Evolutionary conservation across 306 rosid species (phyloP).

Genomic region (Vigna nakashimae): DNA sequence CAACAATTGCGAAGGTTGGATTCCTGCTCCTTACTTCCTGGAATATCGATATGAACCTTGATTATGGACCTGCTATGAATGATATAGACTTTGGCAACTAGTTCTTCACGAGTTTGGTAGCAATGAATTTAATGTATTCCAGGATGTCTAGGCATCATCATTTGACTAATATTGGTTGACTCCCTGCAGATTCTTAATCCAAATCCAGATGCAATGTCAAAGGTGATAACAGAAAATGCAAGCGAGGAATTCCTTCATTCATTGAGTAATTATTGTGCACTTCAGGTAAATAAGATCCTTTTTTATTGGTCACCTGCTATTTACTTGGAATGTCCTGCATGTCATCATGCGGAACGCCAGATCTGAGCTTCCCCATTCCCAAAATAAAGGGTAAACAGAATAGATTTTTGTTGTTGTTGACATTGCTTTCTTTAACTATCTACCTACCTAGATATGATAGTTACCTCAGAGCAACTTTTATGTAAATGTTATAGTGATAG

Average conservation of each 20-base stretch:
- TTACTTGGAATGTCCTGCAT: constrained; percentile 21
- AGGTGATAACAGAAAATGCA: constrained; percentile 97
- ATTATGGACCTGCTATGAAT: neutral
- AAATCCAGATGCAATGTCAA: constrained; percentile 98
- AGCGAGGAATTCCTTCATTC: constrained; percentile 93
- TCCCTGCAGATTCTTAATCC: constrained; percentile 94
- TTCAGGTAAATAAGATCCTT: constrained; percentile 73
- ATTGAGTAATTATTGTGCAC: constrained; percentile 96
- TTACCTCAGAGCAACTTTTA: constrained; percentile 18
- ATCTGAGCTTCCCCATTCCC: constrained; percentile 4
- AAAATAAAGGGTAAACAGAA: constrained; percentile 8
- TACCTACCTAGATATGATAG: constrained; percentile 14
- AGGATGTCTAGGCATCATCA: constrained; percentile 28
- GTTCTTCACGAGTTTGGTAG: neutral
- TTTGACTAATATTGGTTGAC: constrained; percentile 39
- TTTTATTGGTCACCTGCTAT: constrained; percentile 14
- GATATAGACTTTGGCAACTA: neutral
- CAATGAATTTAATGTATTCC: constrained; percentile 28
- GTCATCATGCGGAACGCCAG: constrained; percentile 28
- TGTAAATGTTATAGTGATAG: constrained; percentile 10
- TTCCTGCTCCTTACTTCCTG: constrained; percentile 1
- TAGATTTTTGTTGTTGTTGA: constrained; percentile 6
- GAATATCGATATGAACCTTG: constrained; percentile 2
- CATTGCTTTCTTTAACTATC: constrained; percentile 1
- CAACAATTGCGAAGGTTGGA: neutral